phyloP scores from a whole-genome alignment of 768 basidiomycete species.

The Rhodotorula paludigena region DNA sequence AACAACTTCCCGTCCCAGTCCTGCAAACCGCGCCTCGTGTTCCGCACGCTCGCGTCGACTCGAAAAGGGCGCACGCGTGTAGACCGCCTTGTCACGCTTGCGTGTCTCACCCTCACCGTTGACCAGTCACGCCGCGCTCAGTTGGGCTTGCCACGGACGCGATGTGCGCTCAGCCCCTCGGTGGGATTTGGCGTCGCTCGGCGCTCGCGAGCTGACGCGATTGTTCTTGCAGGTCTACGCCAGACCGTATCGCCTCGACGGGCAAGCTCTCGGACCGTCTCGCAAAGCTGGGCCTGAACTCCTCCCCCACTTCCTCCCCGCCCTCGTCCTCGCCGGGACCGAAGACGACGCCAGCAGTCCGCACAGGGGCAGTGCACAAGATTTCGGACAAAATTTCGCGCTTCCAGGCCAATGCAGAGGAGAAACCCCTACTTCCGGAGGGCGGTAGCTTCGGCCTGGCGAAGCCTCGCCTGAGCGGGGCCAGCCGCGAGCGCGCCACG shows the following conservation, averaged over 20 bases:
- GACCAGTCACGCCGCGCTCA: too few relatives aligned
- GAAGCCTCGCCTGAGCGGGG: neutral
- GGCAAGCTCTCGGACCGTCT: slow-evolving; percentile 17
- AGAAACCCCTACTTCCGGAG: slow-evolving; percentile 8
- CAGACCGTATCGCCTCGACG: neutral
- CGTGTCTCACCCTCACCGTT: too few relatives aligned
- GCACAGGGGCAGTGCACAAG: slow-evolving; percentile 2
- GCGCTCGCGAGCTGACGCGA: neutral
- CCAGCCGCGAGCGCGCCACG: neutral
- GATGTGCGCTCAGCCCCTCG: neutral
- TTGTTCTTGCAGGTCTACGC: neutral
- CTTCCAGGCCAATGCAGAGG: slow-evolving; percentile 25
- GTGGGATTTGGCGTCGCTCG: too few relatives aligned
- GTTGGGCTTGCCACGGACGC: neutral
- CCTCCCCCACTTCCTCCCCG: neutral
- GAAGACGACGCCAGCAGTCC: neutral
- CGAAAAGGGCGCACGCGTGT: too few relatives aligned
- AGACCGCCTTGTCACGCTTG: too few relatives aligned
- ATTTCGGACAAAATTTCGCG: slow-evolving; percentile 25
- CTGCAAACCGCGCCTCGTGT: too few relatives aligned
- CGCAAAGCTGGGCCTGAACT: slow-evolving; percentile 8
- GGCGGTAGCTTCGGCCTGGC: slow-evolving; percentile 16
- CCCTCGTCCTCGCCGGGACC: neutral
- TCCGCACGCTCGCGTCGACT: too few relatives aligned
- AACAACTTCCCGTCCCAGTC: too few relatives aligned